Base-by-base conservation (phyloP, 495 filamentous ascomycete species). In the Xylaria sp. region DNA sequence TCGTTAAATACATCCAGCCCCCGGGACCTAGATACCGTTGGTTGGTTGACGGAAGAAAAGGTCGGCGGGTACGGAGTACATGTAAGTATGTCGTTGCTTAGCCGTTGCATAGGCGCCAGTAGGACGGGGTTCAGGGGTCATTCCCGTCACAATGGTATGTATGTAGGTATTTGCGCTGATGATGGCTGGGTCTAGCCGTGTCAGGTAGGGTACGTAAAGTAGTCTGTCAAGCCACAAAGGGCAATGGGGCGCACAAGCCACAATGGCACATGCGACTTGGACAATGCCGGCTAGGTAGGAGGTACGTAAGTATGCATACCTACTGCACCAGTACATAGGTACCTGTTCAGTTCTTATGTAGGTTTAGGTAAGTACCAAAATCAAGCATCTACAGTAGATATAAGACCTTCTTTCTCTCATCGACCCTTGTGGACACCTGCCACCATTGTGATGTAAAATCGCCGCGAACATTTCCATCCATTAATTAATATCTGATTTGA, bases 71-170 rank as follows among this genome's bases (percentile, higher is more conserved):
- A 58, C 17, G 9, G 29, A 17, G 53, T 58, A 58, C 17, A 9
- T 21, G 57, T 37, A n/a, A n/a, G 40, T 21, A 66, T 67, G 48
- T 26, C 29, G 66, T 68, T 68, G 66, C 66, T 68, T 48, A 26
- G 66, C 53, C 26, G 66, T 68, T 68, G 66, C 40, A 61, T 68
- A 68, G 66, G 40, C 40, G 35, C 37, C 48, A 35, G 40, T 35
- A 59, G 44, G 33, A 57, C 35, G n/a, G 33, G 69, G 69, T 53
- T 66, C 50, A 57, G 50, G 68, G 59, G 33, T 48, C 17, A 5
- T 48, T 46, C 17, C 37, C n/a, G 11, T 12, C 26, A 24, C 61
- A 53, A 53, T 53, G 50, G 26, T 24, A 35, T 35, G 19, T 58
- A 31, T 15, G 35, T 37, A n/a, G n/a, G n/a, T n/a, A n/a, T n/a